phyloP scores from a whole-genome alignment of 2,329 filamentous ascomycete genomes.

The Talaromyces marneffei region DNA sequence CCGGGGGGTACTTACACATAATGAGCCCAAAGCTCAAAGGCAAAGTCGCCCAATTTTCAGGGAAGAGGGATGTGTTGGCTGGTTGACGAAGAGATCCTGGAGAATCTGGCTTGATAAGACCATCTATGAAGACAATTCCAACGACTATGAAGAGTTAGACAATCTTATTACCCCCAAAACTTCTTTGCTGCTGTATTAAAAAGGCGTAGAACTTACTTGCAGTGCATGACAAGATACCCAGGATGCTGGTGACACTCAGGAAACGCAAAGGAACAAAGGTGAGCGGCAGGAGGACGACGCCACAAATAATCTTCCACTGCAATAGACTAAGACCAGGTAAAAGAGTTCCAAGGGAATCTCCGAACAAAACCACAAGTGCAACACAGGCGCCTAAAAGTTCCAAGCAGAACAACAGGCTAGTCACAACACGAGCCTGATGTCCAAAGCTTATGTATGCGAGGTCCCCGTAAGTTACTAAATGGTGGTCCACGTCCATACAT shows the following conservation, averaged over 20 bases:
- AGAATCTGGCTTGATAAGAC: constrained; percentile 69
- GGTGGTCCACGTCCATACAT: constrained; percentile 80
- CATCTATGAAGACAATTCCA: constrained; percentile 75
- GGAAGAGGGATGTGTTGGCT: constrained; percentile 73
- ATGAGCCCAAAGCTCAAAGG: constrained; percentile 85
- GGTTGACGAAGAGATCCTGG: constrained; percentile 82
- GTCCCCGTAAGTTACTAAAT: constrained; percentile 89
- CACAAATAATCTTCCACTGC: constrained; percentile 81
- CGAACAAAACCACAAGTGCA: constrained; percentile 85
- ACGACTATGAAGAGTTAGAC: constrained; percentile 57
- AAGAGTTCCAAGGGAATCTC: constrained; percentile 75
- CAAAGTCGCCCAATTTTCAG: constrained; percentile 77
- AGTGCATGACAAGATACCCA: constrained; percentile 87
- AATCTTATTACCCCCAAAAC: not conserved
- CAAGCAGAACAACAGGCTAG: constrained; percentile 78
- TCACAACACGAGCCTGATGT: constrained; percentile 69
- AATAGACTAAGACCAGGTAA: constrained; percentile 64
- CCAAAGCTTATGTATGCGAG: constrained; percentile 89
- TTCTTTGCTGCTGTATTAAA: too few species aligned
- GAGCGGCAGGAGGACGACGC: constrained; percentile 69
- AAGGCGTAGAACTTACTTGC: constrained; percentile 77
- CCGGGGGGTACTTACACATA: constrained; percentile 53
- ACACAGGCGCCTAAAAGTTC: constrained; percentile 86
- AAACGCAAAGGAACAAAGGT: constrained; percentile 78
- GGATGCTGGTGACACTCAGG: constrained; percentile 81